Percentiles rank a stretch among this genome's conserved stretches.
Evolutionary conservation across 2,329 filamentous ascomycete genomes (phyloP).

Genomic region (Neospermospora avenae): DNA sequence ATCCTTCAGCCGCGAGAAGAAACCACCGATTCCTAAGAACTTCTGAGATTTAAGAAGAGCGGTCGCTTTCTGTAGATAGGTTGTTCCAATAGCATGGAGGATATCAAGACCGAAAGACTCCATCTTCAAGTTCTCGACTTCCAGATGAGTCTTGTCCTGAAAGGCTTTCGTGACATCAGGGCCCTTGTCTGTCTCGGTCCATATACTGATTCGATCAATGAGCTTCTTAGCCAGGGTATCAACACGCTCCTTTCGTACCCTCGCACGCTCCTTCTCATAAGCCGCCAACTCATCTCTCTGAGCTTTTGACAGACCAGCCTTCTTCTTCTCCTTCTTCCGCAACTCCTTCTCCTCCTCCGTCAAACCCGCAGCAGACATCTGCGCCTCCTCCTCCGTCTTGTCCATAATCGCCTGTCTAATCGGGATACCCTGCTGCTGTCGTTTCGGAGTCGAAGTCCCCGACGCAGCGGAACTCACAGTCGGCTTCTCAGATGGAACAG

Average conservation of each 20-base stretch:
- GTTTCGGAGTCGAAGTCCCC: slow-evolving; percentile 41
- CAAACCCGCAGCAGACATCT: slow-evolving; percentile 60
- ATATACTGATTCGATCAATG: slow-evolving; percentile 83
- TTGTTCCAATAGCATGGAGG: slow-evolving; percentile 87
- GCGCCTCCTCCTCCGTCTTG: slow-evolving; percentile 74
- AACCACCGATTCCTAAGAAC: slow-evolving; percentile 91
- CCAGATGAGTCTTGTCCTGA: slow-evolving; percentile 88
- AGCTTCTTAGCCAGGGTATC: slow-evolving; percentile 81
- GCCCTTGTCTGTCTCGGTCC: slow-evolving; percentile 95
- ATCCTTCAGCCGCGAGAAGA: slow-evolving; percentile 91
- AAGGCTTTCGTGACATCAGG: slow-evolving; percentile 82
- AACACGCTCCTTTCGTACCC: slow-evolving; percentile 84
- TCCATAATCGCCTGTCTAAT: slow-evolving; percentile 87
- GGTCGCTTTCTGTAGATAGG: slow-evolving; percentile 84
- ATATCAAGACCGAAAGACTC: slow-evolving; percentile 97
- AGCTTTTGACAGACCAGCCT: slow-evolving; percentile 81
- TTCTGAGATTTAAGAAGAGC: slow-evolving; percentile 92
- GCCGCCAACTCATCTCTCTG: slow-evolving; percentile 88
- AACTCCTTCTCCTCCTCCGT: slow-evolving; percentile 73
- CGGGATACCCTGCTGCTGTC: slow-evolving; percentile 51
- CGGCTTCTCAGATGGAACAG: slow-evolving; percentile 30
- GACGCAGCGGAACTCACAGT: slow-evolving; percentile 37
- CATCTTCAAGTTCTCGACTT: slow-evolving; percentile 99
- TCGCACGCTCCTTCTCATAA: slow-evolving; percentile 81
- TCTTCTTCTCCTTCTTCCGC: slow-evolving; percentile 83